A percentile compares a stretch with the other conserved stretches of the same genome.
These are phyloP conservation scores for Rhizoclosmatium hyalinum DNA, from an alignment of 371 early-diverging fungal genomes.

Conservation along the genomic window DNA sequence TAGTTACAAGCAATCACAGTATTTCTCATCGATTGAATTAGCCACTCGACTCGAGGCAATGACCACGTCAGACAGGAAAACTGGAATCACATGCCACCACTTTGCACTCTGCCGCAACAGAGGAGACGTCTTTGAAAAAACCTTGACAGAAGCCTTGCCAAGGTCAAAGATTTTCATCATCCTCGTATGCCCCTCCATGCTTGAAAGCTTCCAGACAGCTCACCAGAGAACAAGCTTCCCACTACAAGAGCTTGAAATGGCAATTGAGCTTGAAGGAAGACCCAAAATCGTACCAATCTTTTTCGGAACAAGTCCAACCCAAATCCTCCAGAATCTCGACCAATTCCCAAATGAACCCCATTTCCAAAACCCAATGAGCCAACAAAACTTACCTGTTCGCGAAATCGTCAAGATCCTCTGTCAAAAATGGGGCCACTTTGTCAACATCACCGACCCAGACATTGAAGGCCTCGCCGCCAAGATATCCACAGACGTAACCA, in stretches of 20 bases:
- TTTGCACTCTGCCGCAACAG: not conserved
- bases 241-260: slow-evolving; percentile 3
- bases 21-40: not conserved
- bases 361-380: slow-evolving; percentile 1
- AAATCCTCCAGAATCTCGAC: not conserved
- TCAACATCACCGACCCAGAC: slow-evolving; percentile 4
- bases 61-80: not conserved
- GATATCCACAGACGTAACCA: not conserved
- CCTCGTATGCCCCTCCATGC: slow-evolving; percentile 6
- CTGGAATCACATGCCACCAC: not conserved
- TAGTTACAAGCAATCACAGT: not conserved
- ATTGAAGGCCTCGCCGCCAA: slow-evolving; percentile 18
- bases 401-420: slow-evolving; percentile 1
- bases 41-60: not conserved
- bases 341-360: slow-evolving; percentile 5
- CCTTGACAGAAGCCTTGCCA: slow-evolving; percentile 7
- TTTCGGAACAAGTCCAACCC: not conserved
- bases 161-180: slow-evolving; percentile 11
- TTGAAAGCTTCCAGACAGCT: slow-evolving; percentile 18
- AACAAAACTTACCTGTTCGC: not conserved
- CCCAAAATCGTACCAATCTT: slow-evolving; percentile 14
- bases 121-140: not conserved
- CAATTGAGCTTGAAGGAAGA: slow-evolving; percentile 18
- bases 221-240: not conserved
- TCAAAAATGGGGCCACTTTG: slow-evolving; percentile 4